These are phyloP conservation scores for Camelina sativa DNA, from an alignment of 345 rosid genomes.

Conservation along the genomic window DNA sequence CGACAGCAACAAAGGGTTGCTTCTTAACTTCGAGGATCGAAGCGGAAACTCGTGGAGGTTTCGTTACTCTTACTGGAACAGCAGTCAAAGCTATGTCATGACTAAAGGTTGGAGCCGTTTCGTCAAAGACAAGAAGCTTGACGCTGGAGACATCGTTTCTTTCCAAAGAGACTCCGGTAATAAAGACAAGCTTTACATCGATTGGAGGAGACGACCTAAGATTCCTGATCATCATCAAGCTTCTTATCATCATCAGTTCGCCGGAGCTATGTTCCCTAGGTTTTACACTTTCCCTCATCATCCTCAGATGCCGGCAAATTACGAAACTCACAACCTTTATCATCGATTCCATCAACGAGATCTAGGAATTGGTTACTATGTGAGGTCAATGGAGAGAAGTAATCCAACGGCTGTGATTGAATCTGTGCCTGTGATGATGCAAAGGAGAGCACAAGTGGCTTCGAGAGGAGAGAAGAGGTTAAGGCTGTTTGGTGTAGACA, in stretches of 20 bases:
- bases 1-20: constrained; percentile 66
- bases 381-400: constrained; percentile 36
- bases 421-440: constrained; percentile 45
- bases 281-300: constrained; percentile 58
- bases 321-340: constrained; percentile 28
- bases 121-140: constrained; percentile 94
- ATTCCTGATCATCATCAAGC: constrained; percentile 47
- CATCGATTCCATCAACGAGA: constrained; percentile 48
- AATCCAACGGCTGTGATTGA: constrained; percentile 47
- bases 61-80: constrained; percentile 93
- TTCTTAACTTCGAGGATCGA: constrained; percentile 83
- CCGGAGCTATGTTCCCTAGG: constrained; percentile 59
- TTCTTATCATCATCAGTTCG: constrained; percentile 45
- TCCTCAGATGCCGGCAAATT: constrained; percentile 32
- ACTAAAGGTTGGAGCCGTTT: constrained; percentile 99
- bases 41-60: constrained; percentile 83
- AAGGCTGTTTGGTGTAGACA: constrained; percentile 73
- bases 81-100: constrained; percentile 98
- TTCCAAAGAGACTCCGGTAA: constrained; percentile 73
- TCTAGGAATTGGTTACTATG: constrained; percentile 44
- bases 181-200: constrained; percentile 68
- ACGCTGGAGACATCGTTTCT: constrained; percentile 88
- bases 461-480: constrained; percentile 52
- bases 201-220: constrained; percentile 79
- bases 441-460: constrained; percentile 33